Evolutionary conservation across 331 rosid species (phyloP), one percentile per base, ranked within the genome.

Genomic region (Pyracantha coccinea): DNA sequence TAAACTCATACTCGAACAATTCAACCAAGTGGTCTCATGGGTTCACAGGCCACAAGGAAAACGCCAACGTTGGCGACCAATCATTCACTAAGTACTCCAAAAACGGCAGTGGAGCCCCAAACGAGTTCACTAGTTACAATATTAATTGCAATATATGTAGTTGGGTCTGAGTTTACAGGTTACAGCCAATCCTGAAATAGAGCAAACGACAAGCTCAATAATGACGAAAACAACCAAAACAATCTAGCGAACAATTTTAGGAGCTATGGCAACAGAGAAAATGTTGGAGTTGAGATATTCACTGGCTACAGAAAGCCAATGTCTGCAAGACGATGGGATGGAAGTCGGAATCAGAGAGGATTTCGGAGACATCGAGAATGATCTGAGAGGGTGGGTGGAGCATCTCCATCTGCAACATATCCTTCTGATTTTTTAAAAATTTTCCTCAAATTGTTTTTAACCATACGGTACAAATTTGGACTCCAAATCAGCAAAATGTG

Each of bases 41-140:
- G 1, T 95, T 95, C 90, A 15, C 75, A 4, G 50, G 82, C 54
- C 92, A 95, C 93, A 75, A 89, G 2, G 92, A 76, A 53, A 83
- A 92, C 47, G 90, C 85, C 23, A 90, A 95, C 76, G 83, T 88
- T 14, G 97, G 99, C 0, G 87, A 85, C n/a, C 96, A 95, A 72
- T 74, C 71, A 0, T 95, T 95, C 83, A 13, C 85, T 0, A 77
- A 65, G 84, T 95, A 95, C 54, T 86, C 90, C 4, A 95, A 95
- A 66, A 81, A 83, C 35, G 93, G 91, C 0, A 92, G 90, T 75
- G 90, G 89, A 25, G 88, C 90, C 1, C 79, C 71, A 19, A 85
- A 79, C 45, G 78, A 28, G 27, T 95, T 95, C 91, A 38, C 33
- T 0, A 38, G 65, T 11, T 95, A 95, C 76, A 97, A 90, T 0